Evolutionary conservation across 2,329 filamentous ascomycete genomes (phyloP), one percentile per base, ranked within the genome.

Genomic region (Ascochyta fabae): DNA sequence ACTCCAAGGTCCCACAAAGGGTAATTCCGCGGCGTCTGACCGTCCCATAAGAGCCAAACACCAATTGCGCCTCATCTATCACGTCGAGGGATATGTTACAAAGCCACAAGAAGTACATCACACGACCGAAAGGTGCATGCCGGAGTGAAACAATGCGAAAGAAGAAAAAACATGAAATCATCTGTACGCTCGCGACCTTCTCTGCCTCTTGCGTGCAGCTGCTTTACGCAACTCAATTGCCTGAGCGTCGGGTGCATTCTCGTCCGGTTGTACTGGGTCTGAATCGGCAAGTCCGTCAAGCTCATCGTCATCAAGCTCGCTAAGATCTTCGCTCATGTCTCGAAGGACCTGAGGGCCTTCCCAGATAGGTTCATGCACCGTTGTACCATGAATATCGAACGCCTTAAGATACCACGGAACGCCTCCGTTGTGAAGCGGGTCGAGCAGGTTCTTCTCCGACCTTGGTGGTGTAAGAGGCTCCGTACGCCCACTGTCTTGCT

Each of bases 231-330:
- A 61, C 12, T 65, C 60, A 10, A 65, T 67, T 27, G 66, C 67
- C 29, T 59, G 63, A 9, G 64, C 54, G 38, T 65, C 70, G 10
- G 66, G 62, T 27, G 59, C 61, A 6, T 61, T 64, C 5, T 70
- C 71, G n/a, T 53, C 50, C 23, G 68, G 67, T 15, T 64, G 58
- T 10, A 70, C 31, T 34, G 71, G 67, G 45, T 75, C 73, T 7
- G 70, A 65, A 43, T 70, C 72, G 33, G 73, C 74, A 24, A 77
- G 66, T 16, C 89, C 91, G 67, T 90, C 88, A 54, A 96, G 81
- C 76, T 94, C 91, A 47, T 96, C 92, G 62, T 97, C 93, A 66
- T 96, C 93, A 72, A 97, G 87, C 70, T 97, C 94, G 53, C 90
- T 96, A 22, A 97, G 82, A 65, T 94, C 91, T 75, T 96, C 93